phyloP scores from a whole-genome alignment of 2,329 filamentous ascomycete genomes.

The Cercospora zeae-maydis region DNA sequence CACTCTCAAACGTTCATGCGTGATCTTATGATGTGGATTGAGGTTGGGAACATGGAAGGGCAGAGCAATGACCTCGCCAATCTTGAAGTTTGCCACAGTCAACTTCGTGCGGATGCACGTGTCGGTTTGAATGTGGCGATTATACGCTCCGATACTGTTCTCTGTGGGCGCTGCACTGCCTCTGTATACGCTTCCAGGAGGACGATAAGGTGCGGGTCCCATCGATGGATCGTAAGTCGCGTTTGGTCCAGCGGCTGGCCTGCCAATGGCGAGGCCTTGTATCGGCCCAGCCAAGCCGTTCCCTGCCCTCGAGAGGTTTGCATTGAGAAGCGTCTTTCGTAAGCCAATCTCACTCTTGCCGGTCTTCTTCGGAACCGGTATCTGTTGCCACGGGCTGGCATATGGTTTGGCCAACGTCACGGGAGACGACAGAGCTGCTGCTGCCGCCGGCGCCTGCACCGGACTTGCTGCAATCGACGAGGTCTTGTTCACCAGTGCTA shows the following conservation, averaged over 20 bases:
- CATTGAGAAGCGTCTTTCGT: neutral
- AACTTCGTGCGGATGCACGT: neutral
- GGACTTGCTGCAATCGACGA: neutral
- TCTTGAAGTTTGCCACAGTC: neutral
- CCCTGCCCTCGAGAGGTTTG: neutral
- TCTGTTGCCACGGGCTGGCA: neutral
- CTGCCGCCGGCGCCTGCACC: neutral
- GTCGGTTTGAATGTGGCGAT: neutral
- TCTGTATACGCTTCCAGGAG: neutral
- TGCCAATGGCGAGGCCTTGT: neutral
- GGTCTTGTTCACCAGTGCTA: neutral
- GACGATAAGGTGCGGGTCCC: neutral
- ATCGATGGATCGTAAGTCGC: neutral
- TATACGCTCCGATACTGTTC: neutral
- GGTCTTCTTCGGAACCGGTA: neutral
- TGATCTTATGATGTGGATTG: neutral
- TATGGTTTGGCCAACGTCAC: neutral
- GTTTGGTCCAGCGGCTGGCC: neutral
- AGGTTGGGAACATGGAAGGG: neutral
- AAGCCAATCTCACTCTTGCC: neutral
- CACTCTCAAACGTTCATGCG: neutral
- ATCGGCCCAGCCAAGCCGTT: neutral
- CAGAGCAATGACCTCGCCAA: neutral
- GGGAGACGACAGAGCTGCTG: neutral
- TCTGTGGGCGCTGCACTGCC: neutral